Base-by-base conservation (phyloP, 1,139 yeast species). In the Blastobotrys malaysiensis region DNA sequence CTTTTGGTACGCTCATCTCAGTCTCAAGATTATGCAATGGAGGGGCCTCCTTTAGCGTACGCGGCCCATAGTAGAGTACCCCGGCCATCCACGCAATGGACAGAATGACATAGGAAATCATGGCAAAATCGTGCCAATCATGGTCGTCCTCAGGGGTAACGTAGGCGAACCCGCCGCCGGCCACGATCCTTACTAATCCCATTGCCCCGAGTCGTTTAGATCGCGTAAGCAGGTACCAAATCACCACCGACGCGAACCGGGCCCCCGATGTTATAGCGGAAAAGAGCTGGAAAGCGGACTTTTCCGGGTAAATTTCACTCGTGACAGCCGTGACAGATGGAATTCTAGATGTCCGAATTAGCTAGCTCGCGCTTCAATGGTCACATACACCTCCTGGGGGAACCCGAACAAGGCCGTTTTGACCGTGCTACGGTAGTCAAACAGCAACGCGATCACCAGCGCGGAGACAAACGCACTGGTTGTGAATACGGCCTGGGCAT, bases 161-260 rank as follows among this genome's bases (percentile, higher is more conserved):
- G 66, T 91, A 93, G 13, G 93, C 96, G 97, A 97, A 93, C 9
- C 98, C 98, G 63, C 98, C 98, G 66, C 98, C 93, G 1, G 96
- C 85, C 55, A 91, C 79, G 0, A 98, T 91, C 70, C 99, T 80
- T 14, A 86, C 56, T 1, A 87, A 57, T 9, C 99, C 99, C 2
- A 83, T 43, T 1, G 81, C 59, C 13, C 83, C 65, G 52, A 77
- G 65, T 31, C 75, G 58, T 50, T 63, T 60, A 3, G 87, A 81
- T 43, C 72, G 62, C 7, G 62, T 57, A 55, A 60, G 69, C 58
- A 77, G 55, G 65, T 81, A 88, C 64, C 83, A 81, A 52, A 91
- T 75, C 26, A 83, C 70, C 43, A 90, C 70, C 48, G 93, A 73
- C 24, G 87, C 69, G 67, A 93, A 90, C 61, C 99, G 79, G 13